Evolutionary conservation across 2,329 filamentous ascomycete genomes (phyloP).

Genomic region (Colletotrichum gloeosporioides): DNA sequence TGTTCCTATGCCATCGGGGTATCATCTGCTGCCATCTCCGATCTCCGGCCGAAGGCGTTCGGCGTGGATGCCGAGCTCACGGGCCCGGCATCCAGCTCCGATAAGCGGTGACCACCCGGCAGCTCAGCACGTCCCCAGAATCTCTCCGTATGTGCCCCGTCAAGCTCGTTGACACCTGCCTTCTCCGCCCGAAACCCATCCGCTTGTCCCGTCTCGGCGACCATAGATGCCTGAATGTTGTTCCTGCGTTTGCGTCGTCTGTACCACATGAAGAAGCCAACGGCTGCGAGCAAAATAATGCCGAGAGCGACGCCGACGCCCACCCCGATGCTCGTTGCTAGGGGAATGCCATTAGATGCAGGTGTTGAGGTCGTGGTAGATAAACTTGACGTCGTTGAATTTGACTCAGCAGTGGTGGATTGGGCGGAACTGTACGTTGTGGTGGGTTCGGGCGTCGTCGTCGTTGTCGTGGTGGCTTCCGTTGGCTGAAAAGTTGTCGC

Average conservation of each 20-base stretch:
- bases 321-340: not conserved
- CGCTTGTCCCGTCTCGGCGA: not conserved
- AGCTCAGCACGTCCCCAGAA: not conserved
- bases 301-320: not conserved
- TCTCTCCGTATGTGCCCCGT: not conserved
- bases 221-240: not conserved
- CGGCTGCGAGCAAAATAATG: rapidly evolving
- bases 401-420: not conserved
- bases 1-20: not conserved
- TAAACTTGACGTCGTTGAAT: not conserved
- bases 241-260: not conserved
- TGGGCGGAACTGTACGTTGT: not conserved
- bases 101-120: not conserved
- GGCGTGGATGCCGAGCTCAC: not conserved
- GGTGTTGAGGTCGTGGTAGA: not conserved
- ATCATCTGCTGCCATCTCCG: not conserved
- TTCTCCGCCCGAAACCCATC: not conserved
- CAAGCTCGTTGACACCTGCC: not conserved
- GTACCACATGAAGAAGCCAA: not conserved
- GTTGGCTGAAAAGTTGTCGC: not conserved
- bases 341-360: not conserved
- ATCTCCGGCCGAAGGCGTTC: not conserved
- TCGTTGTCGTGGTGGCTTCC: not conserved
- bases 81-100: not conserved
- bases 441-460: not conserved